Base-by-base conservation (phyloP, 148 eudicot species). In the Limonium bicolor region DNA sequence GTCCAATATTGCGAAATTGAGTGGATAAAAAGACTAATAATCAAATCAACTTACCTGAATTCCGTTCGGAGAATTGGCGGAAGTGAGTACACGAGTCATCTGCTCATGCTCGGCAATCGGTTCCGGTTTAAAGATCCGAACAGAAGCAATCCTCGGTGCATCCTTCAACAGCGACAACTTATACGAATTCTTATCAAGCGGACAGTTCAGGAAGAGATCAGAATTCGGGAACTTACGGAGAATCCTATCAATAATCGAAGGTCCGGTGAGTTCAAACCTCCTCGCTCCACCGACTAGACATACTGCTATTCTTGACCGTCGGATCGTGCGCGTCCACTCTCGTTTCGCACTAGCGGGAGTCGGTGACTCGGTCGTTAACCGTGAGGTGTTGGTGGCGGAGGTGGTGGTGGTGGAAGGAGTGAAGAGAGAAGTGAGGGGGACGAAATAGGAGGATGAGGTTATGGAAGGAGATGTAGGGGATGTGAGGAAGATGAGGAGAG, bases 231-330 rank as follows among this genome's bases (percentile, higher is more conserved):
- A 76, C 19, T 47, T 69, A 2, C 66, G 51, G 0, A 81, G 41
- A 24, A 90, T 59, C 62, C 56, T 58, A 27, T 73, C 48, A 6
- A 84, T 27, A 14, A 90, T 90, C 20, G 99, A 84, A 1, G 95
- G 95, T 0, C 95, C 99, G 2, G 95, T 84, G 1, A 90, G 70
- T 56, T 90, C 95, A 36, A 90, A 84, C 51, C 99, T 41, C 38
- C 99, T 36, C 0, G 95, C 99, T 13, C 95, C 99, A 0, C 97
- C 97, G 1, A 84, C 97, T 34, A 90, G 40, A 23, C 97, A 90
- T 6, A 84, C 84, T 13, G 95, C 97, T 0, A 90, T 77, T 38
- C 76, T 72, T 1, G 96, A 43, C 65, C 63, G 56, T n/a, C n/a
- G n/a, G n/a, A 19, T 48, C 40, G 42, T 61, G 18, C 49, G 56